Conservation (phyloP, 1,284 basidiomycete genomes). For the Tilletiopsis washingtonensis region DNA sequence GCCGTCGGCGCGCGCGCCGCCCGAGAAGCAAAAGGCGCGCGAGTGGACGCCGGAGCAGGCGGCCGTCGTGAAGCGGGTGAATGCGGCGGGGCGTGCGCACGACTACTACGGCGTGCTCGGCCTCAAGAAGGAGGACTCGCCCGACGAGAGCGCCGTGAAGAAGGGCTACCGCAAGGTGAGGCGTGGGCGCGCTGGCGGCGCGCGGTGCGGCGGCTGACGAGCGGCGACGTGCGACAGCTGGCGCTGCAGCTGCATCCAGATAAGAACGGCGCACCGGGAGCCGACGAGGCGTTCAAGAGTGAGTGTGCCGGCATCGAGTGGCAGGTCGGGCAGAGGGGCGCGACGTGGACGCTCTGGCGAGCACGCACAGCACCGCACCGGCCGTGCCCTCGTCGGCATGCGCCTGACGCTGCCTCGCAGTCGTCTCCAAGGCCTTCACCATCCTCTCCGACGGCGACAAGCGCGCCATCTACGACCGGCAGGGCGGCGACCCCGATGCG, state of each 20-base stretch:
- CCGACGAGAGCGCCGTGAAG: slow-evolving; percentile 69
- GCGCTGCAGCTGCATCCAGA: slow-evolving; percentile 91
- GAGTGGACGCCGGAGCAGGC: slow-evolving; percentile 80
- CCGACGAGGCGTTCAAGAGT: slow-evolving; percentile 99
- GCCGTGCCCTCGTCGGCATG: not conserved
- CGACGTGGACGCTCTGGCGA: slow-evolving; percentile 61
- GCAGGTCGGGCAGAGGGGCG: not conserved
- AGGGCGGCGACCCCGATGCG: slow-evolving; percentile 76
- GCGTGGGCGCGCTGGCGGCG: not conserved
- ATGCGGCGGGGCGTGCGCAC: slow-evolving; percentile 59
- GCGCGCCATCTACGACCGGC: slow-evolving; percentile 76
- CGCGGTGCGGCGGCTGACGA: not conserved
- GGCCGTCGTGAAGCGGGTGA: slow-evolving; percentile 77
- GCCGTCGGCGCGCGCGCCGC: slow-evolving; percentile 63
- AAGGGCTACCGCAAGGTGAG: slow-evolving; percentile 92
- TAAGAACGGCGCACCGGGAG: slow-evolving; percentile 94
- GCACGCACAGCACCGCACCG: slow-evolving; percentile 62
- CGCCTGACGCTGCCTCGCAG: slow-evolving; percentile 51
- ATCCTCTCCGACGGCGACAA: slow-evolving; percentile 88
- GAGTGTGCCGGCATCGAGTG: too few species aligned
- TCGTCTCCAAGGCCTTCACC: slow-evolving; percentile 97
- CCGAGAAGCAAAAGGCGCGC: slow-evolving; percentile 55
- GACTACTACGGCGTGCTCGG: slow-evolving; percentile 91
- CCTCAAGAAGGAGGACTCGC: slow-evolving; percentile 64
- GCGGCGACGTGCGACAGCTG: too few species aligned